Evolutionary conservation across 805 yeast genomes (phyloP).

Genomic region (Wickerhamomyces bisporus): DNA sequence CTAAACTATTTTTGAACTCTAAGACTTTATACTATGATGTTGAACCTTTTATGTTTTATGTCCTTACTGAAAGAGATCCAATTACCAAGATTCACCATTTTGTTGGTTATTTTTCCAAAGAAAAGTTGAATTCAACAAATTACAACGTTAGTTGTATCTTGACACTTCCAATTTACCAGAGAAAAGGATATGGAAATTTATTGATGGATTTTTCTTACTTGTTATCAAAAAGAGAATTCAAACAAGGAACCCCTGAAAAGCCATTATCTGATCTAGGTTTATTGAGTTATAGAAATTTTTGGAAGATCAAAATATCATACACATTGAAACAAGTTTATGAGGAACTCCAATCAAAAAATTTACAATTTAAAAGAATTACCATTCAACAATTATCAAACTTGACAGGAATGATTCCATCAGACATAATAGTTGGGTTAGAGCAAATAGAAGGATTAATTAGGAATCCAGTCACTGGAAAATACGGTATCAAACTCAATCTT

Average conservation of each 20-base stretch:
- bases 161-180: slow-evolving; percentile 81
- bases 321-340: slow-evolving; percentile 18
- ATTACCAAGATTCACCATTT: slow-evolving; percentile 52
- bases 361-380: slow-evolving; percentile 31
- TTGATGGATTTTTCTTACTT: slow-evolving; percentile 87
- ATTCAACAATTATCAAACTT: slow-evolving; percentile 57
- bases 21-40: slow-evolving; percentile 93
- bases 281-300: slow-evolving; percentile 78
- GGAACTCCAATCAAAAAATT: slow-evolving; percentile 2
- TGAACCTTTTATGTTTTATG: slow-evolving; percentile 89
- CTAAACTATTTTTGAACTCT: slow-evolving; percentile 84
- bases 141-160: slow-evolving; percentile 88
- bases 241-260: slow-evolving; percentile 90
- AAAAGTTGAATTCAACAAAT: slow-evolving; percentile 62
- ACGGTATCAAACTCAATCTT: slow-evolving; percentile 50
- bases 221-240: slow-evolving; percentile 66
- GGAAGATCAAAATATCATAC: slow-evolving; percentile 66
- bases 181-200: slow-evolving; percentile 85
- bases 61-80: slow-evolving; percentile 64
- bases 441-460: slow-evolving; percentile 57
- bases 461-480: slow-evolving; percentile 39
- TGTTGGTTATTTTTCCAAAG: slow-evolving; percentile 94
- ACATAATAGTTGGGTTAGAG: slow-evolving; percentile 83
- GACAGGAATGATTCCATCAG: slow-evolving; percentile 86
- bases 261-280: slow-evolving; percentile 87